Percentiles rank a stretch among this genome's conserved stretches.
Evolutionary conservation across 106 monocot genomes (phyloP).

Genomic region (Dendrobium nobile): DNA sequence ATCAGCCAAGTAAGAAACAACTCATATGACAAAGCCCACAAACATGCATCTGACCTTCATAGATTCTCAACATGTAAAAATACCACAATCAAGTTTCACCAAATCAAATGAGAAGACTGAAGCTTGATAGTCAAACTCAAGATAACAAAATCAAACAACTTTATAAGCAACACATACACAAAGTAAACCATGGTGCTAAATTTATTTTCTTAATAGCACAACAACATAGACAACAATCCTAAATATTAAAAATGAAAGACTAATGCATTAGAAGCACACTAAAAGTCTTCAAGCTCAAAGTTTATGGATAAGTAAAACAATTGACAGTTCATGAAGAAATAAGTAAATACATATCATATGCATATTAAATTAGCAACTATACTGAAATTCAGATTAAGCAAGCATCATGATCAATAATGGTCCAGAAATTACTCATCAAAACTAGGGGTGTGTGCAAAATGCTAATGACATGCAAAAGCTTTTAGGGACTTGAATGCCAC

Average conservation of each 20-base stretch:
- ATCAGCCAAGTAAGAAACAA: neutral
- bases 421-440: neutral
- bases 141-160: neutral
- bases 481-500: neutral
- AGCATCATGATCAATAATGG: neutral
- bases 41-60: neutral
- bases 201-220: neutral
- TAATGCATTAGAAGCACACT: neutral
- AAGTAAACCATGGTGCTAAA: neutral
- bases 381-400: neutral
- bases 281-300: neutral
- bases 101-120: neutral
- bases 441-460: neutral
- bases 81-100: neutral
- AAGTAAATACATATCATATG: neutral
- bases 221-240: no score
- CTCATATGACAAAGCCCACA: neutral
- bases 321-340: neutral
- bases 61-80: neutral
- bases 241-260: no score
- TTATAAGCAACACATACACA: neutral
- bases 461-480: neutral
- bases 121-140: neutral
- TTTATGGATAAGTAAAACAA: neutral
- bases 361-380: neutral